These are phyloP conservation scores for Colletotrichum truncatum DNA, from an alignment of 2,329 filamentous ascomycete species.

Conservation along the genomic window DNA sequence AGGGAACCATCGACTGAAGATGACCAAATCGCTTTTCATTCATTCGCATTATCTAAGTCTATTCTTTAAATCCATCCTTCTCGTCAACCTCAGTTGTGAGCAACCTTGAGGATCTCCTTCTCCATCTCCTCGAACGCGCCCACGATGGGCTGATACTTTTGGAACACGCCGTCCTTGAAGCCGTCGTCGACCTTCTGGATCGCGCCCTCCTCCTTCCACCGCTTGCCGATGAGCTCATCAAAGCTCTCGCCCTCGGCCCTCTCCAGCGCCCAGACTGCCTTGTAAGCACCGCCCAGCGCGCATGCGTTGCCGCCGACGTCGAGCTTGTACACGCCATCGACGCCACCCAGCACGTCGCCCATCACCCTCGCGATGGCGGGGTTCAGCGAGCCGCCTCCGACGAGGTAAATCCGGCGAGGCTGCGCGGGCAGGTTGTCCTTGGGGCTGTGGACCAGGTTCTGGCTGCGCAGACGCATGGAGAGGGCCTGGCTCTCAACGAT, in stretches of 20 bases:
- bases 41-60: not conserved
- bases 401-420: slow-evolving; percentile 90
- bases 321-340: slow-evolving; percentile 90
- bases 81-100: slow-evolving; percentile 40
- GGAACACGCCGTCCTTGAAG: slow-evolving; percentile 78
- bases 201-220: slow-evolving; percentile 88
- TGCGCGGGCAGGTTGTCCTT: slow-evolving; percentile 76
- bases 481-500: slow-evolving; percentile 97
- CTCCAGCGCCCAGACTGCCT: slow-evolving; percentile 92
- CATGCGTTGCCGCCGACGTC: slow-evolving; percentile 97
- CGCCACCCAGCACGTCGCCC: slow-evolving; percentile 87
- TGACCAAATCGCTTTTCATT: slow-evolving; percentile 8
- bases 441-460: slow-evolving; percentile 71
- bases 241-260: slow-evolving; percentile 76
- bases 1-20: too few species aligned
- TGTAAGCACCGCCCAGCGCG: slow-evolving; percentile 92
- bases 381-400: slow-evolving; percentile 91
- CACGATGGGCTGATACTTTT: slow-evolving; percentile 80
- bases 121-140: slow-evolving; percentile 83
- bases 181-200: slow-evolving; percentile 85
- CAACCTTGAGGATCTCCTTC: slow-evolving; percentile 64
- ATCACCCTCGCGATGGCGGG: slow-evolving; percentile 86
- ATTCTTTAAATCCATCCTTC: not conserved
- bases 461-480: slow-evolving; percentile 86
- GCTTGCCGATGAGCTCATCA: slow-evolving; percentile 82